Base-by-base conservation (phyloP, 2,329 filamentous ascomycete genomes). In the Fusarium stilboides region DNA sequence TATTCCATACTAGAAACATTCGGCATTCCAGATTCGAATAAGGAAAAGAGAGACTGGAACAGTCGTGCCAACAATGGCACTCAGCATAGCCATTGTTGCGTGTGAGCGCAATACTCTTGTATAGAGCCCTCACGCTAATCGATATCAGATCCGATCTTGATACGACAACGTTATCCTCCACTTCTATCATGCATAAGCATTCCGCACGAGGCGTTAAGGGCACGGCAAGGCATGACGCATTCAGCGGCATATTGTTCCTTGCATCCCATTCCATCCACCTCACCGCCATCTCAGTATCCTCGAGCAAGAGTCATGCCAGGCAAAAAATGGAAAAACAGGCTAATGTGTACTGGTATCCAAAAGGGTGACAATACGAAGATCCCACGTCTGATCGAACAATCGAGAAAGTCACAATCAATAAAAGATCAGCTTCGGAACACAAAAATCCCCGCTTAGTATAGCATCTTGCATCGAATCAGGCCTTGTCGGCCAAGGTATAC, bases 221-320 rank as follows among this genome's bases (percentile, higher is more conserved):
- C 40, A 42, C 37, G 20, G 39, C n/a, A 54, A 57, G 24, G 24
- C 36, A 53, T 39, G 43, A 19, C 53, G 40, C 24, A 36, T 37
- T n/a, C 20, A 33, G 13, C 19, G 15, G 40, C 37, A 51, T 22
- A 28, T 45, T n/a, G 28, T 67, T 26, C 49, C 53, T 69, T 62
- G 45, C 52, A 58, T 58, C 47, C 6, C 20, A 43, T 31, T 46
- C 31, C 22, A 26, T 22, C 31, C 1, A 45, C 17, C 43, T 68
- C 62, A 64, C 67, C 67, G 57, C 62, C 50, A 56, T 55, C 33
- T 65, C 40, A 45, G 24, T 13, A 42, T 43, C n/a, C 63, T 14
- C 50, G 15, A 31, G n/a, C 12, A 43, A 69, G 37, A 53, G 50
- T n/a, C 45, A 54, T 40, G 43, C 28, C 22, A 12, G 45, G n/a